phyloP scores from a whole-genome alignment of 2,329 filamentous ascomycete genomes.

The Fusarium pseudograminearum region DNA sequence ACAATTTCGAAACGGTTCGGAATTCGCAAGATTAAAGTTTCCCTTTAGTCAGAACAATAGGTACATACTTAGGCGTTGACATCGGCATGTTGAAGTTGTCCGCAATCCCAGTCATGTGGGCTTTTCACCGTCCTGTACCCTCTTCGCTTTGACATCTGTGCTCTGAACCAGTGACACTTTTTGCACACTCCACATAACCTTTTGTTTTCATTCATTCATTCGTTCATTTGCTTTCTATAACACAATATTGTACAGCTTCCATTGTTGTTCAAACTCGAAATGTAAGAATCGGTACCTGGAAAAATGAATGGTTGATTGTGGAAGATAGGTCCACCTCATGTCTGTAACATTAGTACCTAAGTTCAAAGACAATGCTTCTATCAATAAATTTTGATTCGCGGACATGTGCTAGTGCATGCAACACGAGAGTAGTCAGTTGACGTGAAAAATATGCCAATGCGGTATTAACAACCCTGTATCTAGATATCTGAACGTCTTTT shows the following conservation, averaged over 20 bases:
- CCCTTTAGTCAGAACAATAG: not conserved
- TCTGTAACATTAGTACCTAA: too few species aligned
- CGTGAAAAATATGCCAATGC: slow-evolving; percentile 2
- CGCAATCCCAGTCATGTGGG: not conserved
- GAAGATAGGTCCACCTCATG: not conserved
- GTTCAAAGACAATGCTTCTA: not conserved
- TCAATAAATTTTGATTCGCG: slow-evolving; percentile 1
- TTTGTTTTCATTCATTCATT: not conserved
- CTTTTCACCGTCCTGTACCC: slow-evolving; percentile 1
- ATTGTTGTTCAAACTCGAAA: not conserved
- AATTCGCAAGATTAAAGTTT: too few species aligned
- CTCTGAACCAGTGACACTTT: not conserved
- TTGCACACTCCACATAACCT: not conserved
- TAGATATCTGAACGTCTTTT: not conserved
- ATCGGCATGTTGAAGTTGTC: not conserved
- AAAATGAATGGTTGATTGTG: not conserved
- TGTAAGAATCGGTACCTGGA: not conserved
- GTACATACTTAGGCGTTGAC: not conserved
- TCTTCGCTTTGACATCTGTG: slow-evolving; percentile 4
- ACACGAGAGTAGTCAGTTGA: slow-evolving; percentile 1
- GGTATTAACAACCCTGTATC: not conserved
- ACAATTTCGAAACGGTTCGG: not conserved
- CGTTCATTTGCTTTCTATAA: rapidly evolving
- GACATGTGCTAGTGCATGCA: not conserved
- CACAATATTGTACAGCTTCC: too few species aligned